Percentiles rank a stretch among this genome's conserved stretches.
Evolutionary conservation across 352 stramenopile genomes (phyloP).

Genomic region (Peronospora tabacina): DNA sequence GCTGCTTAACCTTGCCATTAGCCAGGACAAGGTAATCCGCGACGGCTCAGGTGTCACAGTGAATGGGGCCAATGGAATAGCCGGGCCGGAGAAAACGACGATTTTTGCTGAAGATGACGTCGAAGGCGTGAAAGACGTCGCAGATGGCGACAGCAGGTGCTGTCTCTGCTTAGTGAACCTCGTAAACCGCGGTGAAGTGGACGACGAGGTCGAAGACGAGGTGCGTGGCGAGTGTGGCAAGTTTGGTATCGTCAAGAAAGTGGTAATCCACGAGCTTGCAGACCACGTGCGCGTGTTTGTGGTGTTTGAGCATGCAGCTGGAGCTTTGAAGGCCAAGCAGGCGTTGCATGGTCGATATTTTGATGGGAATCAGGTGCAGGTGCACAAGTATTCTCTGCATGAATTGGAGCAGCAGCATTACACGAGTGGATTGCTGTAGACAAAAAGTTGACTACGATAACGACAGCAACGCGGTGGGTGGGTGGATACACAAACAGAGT

Average conservation of each 20-base stretch:
- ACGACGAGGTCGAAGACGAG: conserved; percentile 61
- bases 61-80: background rate
- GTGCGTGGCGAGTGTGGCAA: conserved; percentile 58
- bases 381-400: conserved; percentile 45
- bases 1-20: conserved; percentile 57
- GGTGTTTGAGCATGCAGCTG: conserved; percentile 44
- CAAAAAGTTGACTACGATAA: background rate
- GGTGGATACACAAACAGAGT: conserved; percentile 1
- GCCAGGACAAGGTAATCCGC: conserved; percentile 54
- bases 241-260: conserved; percentile 47
- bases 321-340: conserved; percentile 41
- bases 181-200: conserved; percentile 59
- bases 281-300: conserved; percentile 78
- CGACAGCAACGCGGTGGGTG: conserved; percentile 12
- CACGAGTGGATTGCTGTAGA: conserved; percentile 47
- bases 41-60: conserved; percentile 15
- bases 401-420: conserved; percentile 43
- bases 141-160: conserved; percentile 30
- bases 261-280: conserved; percentile 52
- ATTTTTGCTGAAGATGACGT: conserved; percentile 50
- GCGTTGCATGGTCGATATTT: conserved; percentile 71
- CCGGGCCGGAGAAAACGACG: conserved; percentile 20
- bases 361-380: conserved; percentile 64
- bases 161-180: conserved; percentile 72
- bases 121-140: conserved; percentile 45